Evolutionary conservation across 371 early-diverging fungal species (phyloP).

Genomic region (Blakeslea trispora): DNA sequence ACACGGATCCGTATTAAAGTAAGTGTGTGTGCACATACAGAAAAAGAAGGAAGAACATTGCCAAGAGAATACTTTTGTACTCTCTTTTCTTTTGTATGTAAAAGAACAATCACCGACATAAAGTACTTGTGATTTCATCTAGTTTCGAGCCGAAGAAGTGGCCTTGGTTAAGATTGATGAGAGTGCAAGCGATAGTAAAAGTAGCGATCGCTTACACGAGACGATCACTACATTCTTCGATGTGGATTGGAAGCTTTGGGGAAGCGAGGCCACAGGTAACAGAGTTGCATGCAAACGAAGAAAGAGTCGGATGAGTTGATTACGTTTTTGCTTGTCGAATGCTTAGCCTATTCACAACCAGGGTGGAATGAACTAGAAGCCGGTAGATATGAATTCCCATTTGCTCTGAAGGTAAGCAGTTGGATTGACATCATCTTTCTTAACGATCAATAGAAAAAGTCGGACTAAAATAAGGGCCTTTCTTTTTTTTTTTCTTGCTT

Average conservation of each 20-base stretch:
- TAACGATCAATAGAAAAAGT: no score
- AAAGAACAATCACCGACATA: no score
- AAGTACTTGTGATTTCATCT: no score
- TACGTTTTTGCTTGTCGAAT: background rate
- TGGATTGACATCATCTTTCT: background rate
- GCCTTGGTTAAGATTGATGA: constrained; percentile 30
- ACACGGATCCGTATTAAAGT: constrained; percentile 44
- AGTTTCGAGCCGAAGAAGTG: constrained; percentile 51
- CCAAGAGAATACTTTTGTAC: background rate
- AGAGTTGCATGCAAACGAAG: background rate
- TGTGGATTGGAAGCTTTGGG: constrained; percentile 37
- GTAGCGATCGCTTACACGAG: constrained; percentile 30
- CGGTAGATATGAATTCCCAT: constrained; percentile 57
- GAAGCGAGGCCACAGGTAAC: constrained; percentile 35
- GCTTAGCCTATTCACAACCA: constrained; percentile 46
- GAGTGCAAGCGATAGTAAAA: constrained; percentile 22
- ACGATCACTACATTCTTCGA: constrained; percentile 45
- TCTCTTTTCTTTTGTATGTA: background rate
- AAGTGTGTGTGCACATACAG: constrained; percentile 3
- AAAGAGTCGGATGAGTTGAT: background rate
- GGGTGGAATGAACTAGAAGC: constrained; percentile 59
- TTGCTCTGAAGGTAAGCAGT: constrained; percentile 56
- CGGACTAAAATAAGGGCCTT: background rate
- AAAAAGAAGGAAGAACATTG: background rate
- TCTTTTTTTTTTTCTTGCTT: background rate